Evolutionary conservation across 257 asterid genomes (phyloP).

Genomic region (Fraxinus pennsylvanica): DNA sequence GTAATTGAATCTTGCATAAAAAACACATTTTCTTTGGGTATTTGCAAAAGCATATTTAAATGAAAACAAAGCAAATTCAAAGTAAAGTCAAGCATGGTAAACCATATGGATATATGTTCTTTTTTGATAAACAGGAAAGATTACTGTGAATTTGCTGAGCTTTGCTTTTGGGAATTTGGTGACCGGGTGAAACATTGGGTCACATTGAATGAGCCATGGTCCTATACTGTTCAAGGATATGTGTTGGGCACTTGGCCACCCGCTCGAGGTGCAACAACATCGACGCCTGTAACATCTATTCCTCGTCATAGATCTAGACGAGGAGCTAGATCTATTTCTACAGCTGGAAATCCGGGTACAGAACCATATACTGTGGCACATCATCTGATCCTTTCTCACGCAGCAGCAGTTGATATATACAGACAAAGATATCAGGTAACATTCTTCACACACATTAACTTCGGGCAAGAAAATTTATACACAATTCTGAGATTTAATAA

Average conservation of each 20-base stretch:
- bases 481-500: too few species aligned
- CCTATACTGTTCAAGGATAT: slow-evolving; percentile 24
- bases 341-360: slow-evolving; percentile 17
- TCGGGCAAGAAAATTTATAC: too few species aligned
- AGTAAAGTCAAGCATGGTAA: too few species aligned
- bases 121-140: slow-evolving; percentile 25
- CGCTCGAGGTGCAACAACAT: slow-evolving; percentile 10
- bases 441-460: too few species aligned
- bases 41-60: too few species aligned
- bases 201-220: slow-evolving; percentile 45
- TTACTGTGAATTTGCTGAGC: slow-evolving; percentile 36
- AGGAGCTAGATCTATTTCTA: background rate
- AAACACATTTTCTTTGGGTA: too few species aligned
- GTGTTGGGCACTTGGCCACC: slow-evolving; percentile 24
- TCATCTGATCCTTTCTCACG: slow-evolving; percentile 21
- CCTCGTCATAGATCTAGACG: background rate
- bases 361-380: slow-evolving; percentile 23
- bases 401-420: slow-evolving; percentile 17
- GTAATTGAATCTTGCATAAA: too few species aligned
- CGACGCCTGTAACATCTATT: background rate
- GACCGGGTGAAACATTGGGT: slow-evolving; percentile 45
- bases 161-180: slow-evolving; percentile 50
- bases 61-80: too few species aligned
- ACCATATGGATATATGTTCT: too few species aligned
- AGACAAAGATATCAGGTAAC: slow-evolving; percentile 10